Evolutionary conservation across 2,329 filamentous ascomycete genomes (phyloP), one percentile per base, ranked within the genome.

Genomic region (Diplodia intermedia): DNA sequence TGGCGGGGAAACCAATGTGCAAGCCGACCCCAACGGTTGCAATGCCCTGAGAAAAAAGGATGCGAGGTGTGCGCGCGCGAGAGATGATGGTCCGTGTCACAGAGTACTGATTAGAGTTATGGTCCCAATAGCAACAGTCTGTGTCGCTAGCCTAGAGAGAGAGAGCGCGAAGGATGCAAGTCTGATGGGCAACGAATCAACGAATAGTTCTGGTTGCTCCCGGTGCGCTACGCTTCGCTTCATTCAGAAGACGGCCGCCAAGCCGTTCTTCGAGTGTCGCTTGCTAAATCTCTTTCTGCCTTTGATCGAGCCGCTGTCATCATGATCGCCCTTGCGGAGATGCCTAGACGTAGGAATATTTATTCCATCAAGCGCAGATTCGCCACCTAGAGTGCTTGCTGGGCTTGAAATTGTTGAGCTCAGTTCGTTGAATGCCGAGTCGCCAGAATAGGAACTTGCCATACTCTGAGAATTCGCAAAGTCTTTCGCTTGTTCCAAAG

Each of bases 221-320:
- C 43, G 43, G 23, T 33, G 60, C 36, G 43, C 63, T 56, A 66
- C 55, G 63, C 52, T 55, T 43, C n/a, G 65, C 40, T 66, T 38
- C 54, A 50, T 60, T 79, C 79, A 97, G 77, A 97, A 97, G 62
- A 92, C 91, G 60, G 94, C 91, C 33, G 93, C 93, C 60, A 97
- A 86, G n/a, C 94, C 94, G 78, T 93, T 97, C 81, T 96, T 97
- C 18, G 92, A 96, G 80, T 97, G 93, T 72, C 94, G 86, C 81
- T 95, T 95, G 81, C 93, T 97, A 80, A 97, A 98, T 60, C 87
- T 80, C 75, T 88, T 89, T 72, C 84, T 83, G 60, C 85, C 85
- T 76, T 87, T 88, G 18, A 85, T 73, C n/a, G 84, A 86, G 63
- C 86, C 85, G 57, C 79, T 78, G 71, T 86, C 85, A 61, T 79